These are phyloP conservation scores for Fusarium sp. DNA, from an alignment of 2,329 filamentous ascomycete genomes.

Conservation along the genomic window DNA sequence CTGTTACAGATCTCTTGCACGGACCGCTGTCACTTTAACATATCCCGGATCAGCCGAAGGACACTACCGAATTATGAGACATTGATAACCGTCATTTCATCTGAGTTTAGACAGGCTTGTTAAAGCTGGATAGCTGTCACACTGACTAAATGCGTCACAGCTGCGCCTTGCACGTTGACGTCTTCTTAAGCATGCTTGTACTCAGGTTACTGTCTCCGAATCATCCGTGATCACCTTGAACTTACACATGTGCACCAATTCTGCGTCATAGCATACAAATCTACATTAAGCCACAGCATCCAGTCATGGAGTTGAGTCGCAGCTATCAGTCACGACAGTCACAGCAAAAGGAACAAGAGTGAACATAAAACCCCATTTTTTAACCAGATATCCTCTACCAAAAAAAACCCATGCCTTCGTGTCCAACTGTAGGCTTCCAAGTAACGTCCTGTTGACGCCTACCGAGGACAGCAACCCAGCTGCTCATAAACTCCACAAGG, in stretches of 20 bases:
- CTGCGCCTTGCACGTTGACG: not conserved
- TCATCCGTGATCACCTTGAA: not conserved
- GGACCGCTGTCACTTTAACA: not conserved
- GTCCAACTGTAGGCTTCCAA: conserved; percentile 39
- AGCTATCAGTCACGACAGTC: not conserved
- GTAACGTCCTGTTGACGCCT: conserved; percentile 30
- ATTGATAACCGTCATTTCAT: not conserved
- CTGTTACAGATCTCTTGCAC: conserved; percentile 1
- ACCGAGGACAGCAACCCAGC: conserved; percentile 36
- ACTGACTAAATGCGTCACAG: not conserved
- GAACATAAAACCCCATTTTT: conserved; percentile 40
- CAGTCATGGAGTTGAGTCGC: not conserved
- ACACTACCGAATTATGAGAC: not conserved
- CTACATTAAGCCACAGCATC: not conserved
- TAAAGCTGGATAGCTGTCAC: not conserved
- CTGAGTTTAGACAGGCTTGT: not conserved
- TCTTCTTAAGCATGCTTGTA: conserved; percentile 7
- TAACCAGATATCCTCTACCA: conserved; percentile 30
- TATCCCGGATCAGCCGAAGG: conserved; percentile 10
- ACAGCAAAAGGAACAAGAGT: not conserved
- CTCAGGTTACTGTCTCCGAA: conserved; percentile 1
- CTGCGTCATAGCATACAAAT: not conserved
- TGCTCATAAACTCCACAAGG: conserved; percentile 40
- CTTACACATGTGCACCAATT: not conserved
- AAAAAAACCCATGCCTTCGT: conserved; percentile 37